phyloP scores from a whole-genome alignment of 352 stramenopile species.

The Phytophthora tubulina region DNA sequence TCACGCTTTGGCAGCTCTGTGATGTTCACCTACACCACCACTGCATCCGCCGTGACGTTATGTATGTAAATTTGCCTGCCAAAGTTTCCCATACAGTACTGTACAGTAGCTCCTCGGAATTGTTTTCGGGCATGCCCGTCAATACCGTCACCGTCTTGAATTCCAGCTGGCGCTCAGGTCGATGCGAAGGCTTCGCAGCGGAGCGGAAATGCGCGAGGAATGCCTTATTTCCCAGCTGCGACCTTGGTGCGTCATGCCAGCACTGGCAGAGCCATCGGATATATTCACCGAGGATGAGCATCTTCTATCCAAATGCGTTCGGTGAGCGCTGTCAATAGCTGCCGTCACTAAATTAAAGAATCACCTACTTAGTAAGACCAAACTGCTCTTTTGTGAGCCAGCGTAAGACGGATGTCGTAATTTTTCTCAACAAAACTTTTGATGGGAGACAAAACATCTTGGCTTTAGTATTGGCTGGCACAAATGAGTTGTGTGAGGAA shows the following conservation, averaged over 20 bases:
- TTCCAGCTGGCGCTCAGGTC: constrained; percentile 16
- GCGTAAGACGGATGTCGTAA: too few relatives aligned
- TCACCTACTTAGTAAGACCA: too few relatives aligned
- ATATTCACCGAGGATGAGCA: constrained; percentile 24
- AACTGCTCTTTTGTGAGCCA: too few relatives aligned
- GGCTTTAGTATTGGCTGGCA: too few relatives aligned
- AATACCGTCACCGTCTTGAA: constrained; percentile 17
- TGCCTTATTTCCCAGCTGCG: constrained; percentile 9
- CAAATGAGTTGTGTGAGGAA: too few relatives aligned
- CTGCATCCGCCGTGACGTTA: constrained; percentile 6
- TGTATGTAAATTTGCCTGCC: constrained; percentile 4
- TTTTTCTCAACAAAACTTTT: too few relatives aligned
- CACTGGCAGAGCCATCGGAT: constrained; percentile 16
- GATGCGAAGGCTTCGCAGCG: neutral
- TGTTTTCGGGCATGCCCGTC: constrained; percentile 19
- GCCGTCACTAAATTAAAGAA: neutral
- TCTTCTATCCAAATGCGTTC: constrained; percentile 7
- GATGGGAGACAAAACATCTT: too few relatives aligned
- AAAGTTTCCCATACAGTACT: constrained; percentile 16
- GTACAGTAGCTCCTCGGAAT: neutral
- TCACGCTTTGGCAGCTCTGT: constrained; percentile 31
- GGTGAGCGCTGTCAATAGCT: neutral
- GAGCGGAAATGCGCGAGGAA: neutral
- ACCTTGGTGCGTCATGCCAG: constrained; percentile 5
- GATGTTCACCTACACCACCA: constrained; percentile 25